These are phyloP conservation scores for Penicillium malachiteum DNA, from an alignment of 495 filamentous ascomycete species.

Conservation along the genomic window DNA sequence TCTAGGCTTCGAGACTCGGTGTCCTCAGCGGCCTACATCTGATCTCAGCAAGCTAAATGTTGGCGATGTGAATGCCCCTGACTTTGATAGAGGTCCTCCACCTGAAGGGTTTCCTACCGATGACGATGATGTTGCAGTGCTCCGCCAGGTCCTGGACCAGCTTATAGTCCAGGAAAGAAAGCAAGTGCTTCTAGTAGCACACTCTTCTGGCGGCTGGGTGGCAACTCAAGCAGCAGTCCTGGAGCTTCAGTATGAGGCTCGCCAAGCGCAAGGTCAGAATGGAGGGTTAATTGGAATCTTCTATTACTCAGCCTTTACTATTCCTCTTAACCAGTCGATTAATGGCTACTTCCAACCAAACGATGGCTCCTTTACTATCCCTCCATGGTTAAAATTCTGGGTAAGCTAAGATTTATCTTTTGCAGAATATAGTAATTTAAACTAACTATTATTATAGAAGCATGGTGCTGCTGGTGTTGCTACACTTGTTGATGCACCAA, in stretches of 20 bases:
- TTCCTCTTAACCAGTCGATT: constrained; percentile 31
- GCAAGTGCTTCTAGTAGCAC: constrained; percentile 25
- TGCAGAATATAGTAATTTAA: background rate
- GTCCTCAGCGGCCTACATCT: constrained; percentile 35
- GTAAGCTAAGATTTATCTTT: constrained; percentile 18
- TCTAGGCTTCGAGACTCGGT: constrained; percentile 28
- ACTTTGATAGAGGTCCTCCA: constrained; percentile 19
- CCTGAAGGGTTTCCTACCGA: background rate
- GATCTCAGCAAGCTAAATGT: constrained; percentile 31
- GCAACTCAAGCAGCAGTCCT: constrained; percentile 30
- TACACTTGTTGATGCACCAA: constrained; percentile 14
- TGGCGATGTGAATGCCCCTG: constrained; percentile 24
- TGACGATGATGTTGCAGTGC: background rate
- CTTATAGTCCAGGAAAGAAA: constrained; percentile 27
- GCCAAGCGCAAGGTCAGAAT: constrained; percentile 16
- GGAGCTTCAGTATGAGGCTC: constrained; percentile 19
- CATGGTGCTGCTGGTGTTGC: constrained; percentile 19
- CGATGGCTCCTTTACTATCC: constrained; percentile 19
- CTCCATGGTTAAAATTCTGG: constrained; percentile 23
- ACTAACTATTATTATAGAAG: constrained; percentile 17
- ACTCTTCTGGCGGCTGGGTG: constrained; percentile 37
- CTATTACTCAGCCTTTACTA: constrained; percentile 30
- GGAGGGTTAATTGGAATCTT: constrained; percentile 39
- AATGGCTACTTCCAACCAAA: constrained; percentile 26
- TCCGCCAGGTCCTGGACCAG: background rate